Conservation (phyloP, 2,329 filamentous ascomycete species). For the Apiospora phragmitis region DNA sequence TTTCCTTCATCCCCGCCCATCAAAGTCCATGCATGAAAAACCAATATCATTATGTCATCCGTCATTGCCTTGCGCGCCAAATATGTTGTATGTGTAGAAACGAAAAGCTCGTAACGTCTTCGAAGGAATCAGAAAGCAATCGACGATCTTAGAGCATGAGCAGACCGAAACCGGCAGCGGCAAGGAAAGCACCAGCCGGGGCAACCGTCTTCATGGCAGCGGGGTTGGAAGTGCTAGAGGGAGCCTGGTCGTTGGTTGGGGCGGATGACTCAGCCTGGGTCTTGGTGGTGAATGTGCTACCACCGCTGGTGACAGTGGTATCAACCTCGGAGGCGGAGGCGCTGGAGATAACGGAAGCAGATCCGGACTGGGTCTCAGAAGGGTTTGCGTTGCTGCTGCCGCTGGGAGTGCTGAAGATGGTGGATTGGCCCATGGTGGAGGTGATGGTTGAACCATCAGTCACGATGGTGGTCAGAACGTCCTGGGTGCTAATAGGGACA, state of each 20-base stretch:
- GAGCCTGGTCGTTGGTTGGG: neutral
- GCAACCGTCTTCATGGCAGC: neutral
- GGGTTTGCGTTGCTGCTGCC: neutral
- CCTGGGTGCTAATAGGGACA: neutral
- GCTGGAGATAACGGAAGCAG: neutral
- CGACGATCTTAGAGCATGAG: neutral
- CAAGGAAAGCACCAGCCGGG: neutral
- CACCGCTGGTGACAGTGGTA: neutral
- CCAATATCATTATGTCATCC: constrained; percentile 10
- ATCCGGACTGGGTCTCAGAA: neutral
- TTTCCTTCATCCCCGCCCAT: constrained; percentile 1
- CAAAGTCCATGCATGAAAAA: constrained; percentile 10
- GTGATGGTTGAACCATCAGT: neutral
- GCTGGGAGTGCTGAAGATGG: constrained; percentile 5
- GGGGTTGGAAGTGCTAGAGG: neutral
- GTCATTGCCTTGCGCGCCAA: constrained; percentile 1
- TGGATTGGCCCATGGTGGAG: neutral
- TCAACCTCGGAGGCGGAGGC: neutral
- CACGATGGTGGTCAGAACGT: neutral
- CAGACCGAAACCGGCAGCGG: neutral
- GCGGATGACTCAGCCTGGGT: neutral
- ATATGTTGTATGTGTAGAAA: neutral
- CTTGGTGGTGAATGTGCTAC: constrained; percentile 6
- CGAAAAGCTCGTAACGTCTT: neutral
- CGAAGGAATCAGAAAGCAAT: neutral